These are phyloP conservation scores for Xylaria palmicola DNA, from an alignment of 495 filamentous ascomycete genomes.

Conservation along the genomic window DNA sequence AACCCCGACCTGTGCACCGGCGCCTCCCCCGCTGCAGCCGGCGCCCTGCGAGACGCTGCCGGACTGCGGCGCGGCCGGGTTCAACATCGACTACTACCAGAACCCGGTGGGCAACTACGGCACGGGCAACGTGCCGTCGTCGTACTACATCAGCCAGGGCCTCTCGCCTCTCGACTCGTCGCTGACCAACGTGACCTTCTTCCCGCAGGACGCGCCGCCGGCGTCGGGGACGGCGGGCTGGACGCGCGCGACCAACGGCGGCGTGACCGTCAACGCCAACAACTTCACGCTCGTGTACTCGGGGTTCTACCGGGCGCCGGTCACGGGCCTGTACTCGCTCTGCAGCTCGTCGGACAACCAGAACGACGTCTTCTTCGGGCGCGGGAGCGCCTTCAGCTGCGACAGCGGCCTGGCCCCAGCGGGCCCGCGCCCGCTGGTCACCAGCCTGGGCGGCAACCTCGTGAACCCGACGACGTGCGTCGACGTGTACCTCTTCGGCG, in stretches of 20 bases:
- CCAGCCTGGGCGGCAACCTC: neutral
- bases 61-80: neutral
- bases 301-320: neutral
- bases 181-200: conserved; percentile 4
- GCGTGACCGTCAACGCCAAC: neutral
- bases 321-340: neutral
- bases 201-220: neutral
- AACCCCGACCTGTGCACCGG: neutral
- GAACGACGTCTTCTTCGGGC: conserved; percentile 1
- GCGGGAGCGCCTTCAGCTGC: conserved; percentile 6
- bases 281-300: conserved; percentile 7
- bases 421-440: neutral
- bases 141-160: neutral
- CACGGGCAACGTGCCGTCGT: neutral
- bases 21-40: neutral
- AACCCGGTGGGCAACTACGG: neutral
- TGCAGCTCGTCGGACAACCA: conserved; percentile 1
- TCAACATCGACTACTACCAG: conserved; percentile 4
- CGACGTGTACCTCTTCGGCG: neutral
- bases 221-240: neutral
- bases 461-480: neutral
- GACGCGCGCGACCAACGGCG: conserved; percentile 7
- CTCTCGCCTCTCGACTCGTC: conserved; percentile 4
- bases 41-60: neutral
- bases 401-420: neutral